Evolutionary conservation across 768 basidiomycete genomes (phyloP), one percentile per base, ranked within the genome.

Genomic region (Boletus huronensis): DNA sequence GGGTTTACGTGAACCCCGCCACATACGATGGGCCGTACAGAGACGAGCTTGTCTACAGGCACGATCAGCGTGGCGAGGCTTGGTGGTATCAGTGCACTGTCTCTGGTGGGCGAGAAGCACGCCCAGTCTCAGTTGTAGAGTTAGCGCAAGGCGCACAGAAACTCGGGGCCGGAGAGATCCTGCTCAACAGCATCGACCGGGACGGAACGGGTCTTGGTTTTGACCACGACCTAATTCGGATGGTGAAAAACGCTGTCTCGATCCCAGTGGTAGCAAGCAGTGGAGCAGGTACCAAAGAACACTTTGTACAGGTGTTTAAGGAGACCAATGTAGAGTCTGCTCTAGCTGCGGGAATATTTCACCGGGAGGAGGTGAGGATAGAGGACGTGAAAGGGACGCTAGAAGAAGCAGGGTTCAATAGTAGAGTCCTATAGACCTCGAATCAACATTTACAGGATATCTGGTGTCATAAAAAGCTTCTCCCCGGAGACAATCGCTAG

Each of bases 1-100:
- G 93, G 50, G 88, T 85, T 17, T 95, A 90, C 72, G 85, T 96
- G 63, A 80, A 89, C 59, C 70, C 77, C 1, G 62, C 74, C 21
- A 67, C 69, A 9, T 93, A 94, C 68, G 76, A 82, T 38, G 90
- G 89, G 3, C 84, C 85, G 9, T 84, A 85, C 72, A 77, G 69
- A 59, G 71, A 75, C 28, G 90, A 92, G 66, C 70, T 91, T 21
- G 70, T 91, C 26, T 59, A 65, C 32, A 77, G 74, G 34, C 72
- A 74, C 8, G 81, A 76, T 53, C 88, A 88, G 58, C 74, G 78
- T 50, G 85, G 83, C 40, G 85, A 83, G 66, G 87, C 84, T 40
- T 98, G 97, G 94, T 98, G 96, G 97, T 99, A 99, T 72, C 93
- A 95, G 68, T 98, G 97, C 71, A 98, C 97, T 11, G 90, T 98